phyloP scores from a whole-genome alignment of 2,329 filamentous ascomycete species.

The Penicillium sp. region DNA sequence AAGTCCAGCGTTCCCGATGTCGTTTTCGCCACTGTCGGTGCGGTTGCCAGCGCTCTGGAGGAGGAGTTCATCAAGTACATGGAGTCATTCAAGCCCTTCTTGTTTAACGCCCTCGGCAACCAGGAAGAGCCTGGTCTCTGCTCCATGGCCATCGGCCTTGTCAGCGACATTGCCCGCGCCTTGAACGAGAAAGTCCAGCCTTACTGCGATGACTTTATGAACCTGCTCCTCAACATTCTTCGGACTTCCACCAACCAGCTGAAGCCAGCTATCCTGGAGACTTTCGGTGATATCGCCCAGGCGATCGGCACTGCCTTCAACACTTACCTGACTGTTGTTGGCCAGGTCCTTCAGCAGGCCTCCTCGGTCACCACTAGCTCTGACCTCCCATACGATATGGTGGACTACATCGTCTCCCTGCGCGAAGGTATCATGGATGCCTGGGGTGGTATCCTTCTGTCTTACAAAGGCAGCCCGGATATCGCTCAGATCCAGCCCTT shows the following conservation, averaged over 20 bases:
- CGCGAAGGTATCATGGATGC: constrained; percentile 99
- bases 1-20: constrained; percentile 96
- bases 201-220: constrained; percentile 98
- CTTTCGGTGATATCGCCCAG: constrained; percentile 95
- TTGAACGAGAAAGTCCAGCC: constrained; percentile 87
- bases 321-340: constrained; percentile 87
- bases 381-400: constrained; percentile 89
- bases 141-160: constrained; percentile 94
- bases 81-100: constrained; percentile 87
- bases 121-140: constrained; percentile 93
- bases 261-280: constrained; percentile 96
- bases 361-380: constrained; percentile 74
- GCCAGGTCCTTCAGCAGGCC: constrained; percentile 90
- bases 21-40: constrained; percentile 86
- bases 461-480: constrained; percentile 70
- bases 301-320: constrained; percentile 91
- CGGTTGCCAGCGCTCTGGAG: constrained; percentile 86
- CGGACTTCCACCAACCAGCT: constrained; percentile 80
- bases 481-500: constrained; percentile 69
- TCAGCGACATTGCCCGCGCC: constrained; percentile 92
- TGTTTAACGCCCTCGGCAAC: constrained; percentile 92
- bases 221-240: constrained; percentile 89
- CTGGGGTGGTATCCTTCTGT: constrained; percentile 94
- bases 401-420: constrained; percentile 91
- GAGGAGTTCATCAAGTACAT: constrained; percentile 96